Percentiles rank a stretch among this genome's conserved stretches.
Conservation (phyloP, 495 filamentous ascomycete species). For the Penicillium pulvis region DNA sequence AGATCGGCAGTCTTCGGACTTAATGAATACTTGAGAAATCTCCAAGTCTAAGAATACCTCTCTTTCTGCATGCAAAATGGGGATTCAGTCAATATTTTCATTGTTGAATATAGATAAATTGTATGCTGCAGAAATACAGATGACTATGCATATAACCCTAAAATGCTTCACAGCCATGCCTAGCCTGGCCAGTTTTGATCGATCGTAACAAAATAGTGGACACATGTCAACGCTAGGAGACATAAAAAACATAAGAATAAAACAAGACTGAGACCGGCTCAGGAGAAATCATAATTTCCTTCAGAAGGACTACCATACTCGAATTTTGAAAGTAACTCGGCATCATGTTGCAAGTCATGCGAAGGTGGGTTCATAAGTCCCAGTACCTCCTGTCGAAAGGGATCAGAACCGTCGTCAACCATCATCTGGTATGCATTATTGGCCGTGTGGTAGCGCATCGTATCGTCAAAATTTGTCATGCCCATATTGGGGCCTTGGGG, state of each 20-base stretch:
- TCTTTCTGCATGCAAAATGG: too few species aligned
- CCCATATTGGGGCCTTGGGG: slow-evolving; percentile 32
- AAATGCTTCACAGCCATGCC: background rate
- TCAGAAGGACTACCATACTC: slow-evolving; percentile 45
- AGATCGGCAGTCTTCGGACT: too few species aligned
- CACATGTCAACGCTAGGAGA: background rate
- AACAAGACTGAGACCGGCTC: slow-evolving; percentile 17
- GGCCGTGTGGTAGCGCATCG: slow-evolving; percentile 42
- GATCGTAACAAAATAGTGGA: background rate
- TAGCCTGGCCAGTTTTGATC: background rate
- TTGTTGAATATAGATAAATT: background rate
- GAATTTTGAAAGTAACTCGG: slow-evolving; percentile 45
- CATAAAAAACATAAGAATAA: background rate
- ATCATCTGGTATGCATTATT: slow-evolving; percentile 48
- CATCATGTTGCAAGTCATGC: slow-evolving; percentile 47
- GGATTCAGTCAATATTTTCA: background rate
- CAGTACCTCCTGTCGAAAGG: slow-evolving; percentile 43
- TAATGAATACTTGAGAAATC: too few species aligned
- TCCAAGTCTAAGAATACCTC: too few species aligned
- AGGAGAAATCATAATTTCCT: slow-evolving; percentile 44
- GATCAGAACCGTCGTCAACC: slow-evolving; percentile 46
- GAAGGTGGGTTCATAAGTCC: slow-evolving; percentile 43
- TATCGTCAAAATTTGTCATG: slow-evolving; percentile 41
- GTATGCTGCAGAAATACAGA: background rate
- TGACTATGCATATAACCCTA: background rate